Evolutionary conservation across 2,329 filamentous ascomycete species (phyloP).

Genomic region (Elsinoe fawcettii): DNA sequence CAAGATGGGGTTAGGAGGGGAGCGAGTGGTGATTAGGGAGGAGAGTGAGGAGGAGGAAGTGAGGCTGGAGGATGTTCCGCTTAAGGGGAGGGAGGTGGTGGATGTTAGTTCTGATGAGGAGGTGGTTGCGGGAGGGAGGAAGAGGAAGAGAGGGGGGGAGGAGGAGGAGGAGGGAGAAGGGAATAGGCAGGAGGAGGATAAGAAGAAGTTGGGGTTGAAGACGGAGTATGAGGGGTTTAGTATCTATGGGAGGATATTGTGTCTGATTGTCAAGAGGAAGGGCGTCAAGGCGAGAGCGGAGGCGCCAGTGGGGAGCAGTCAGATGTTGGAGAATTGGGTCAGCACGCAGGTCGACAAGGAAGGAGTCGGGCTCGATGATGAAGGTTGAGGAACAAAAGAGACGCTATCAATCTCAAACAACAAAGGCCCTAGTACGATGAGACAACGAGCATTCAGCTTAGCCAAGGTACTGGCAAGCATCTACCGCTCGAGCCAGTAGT

Average conservation of each 20-base stretch:
- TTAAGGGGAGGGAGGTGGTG: conserved; percentile 24
- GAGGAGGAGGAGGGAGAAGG: conserved; percentile 22
- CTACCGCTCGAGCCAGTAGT: no score
- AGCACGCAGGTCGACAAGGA: conserved; percentile 26
- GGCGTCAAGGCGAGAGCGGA: conserved; percentile 35
- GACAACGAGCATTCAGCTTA: no score
- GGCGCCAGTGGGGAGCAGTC: conserved; percentile 24
- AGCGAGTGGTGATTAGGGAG: conserved; percentile 42
- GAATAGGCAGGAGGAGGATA: conserved; percentile 51
- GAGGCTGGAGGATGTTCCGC: conserved; percentile 51
- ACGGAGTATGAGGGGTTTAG: conserved; percentile 92
- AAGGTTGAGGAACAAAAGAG: background rate
- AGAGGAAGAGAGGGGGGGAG: conserved; percentile 20
- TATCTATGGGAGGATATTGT: conserved; percentile 89
- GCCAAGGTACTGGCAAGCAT: no score
- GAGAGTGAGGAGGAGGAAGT: conserved; percentile 54
- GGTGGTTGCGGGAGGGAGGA: conserved; percentile 21
- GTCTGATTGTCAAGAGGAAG: conserved; percentile 75
- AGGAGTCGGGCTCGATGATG: conserved; percentile 11
- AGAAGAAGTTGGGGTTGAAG: conserved; percentile 82
- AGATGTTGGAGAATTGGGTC: conserved; percentile 36
- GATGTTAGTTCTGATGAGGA: background rate
- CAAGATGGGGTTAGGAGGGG: conserved; percentile 24
- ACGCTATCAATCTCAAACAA: no score
- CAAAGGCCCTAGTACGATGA: no score